These are phyloP conservation scores for Asterophora lycoperdoides DNA, from an alignment of 768 basidiomycete genomes.

Conservation along the genomic window DNA sequence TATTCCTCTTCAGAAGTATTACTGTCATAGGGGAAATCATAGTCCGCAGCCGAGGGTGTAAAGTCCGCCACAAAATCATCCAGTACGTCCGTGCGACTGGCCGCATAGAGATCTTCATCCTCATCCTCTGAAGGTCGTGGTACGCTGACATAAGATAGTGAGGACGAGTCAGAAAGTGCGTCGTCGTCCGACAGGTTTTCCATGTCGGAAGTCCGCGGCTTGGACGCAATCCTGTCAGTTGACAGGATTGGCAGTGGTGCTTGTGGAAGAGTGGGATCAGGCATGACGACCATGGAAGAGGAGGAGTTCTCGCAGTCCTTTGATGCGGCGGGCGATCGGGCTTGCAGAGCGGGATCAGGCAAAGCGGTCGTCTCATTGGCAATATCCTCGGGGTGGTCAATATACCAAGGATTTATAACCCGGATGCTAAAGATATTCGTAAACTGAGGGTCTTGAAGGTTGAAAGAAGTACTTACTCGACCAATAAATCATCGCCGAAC, in stretches of 20 bases:
- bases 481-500: conserved; percentile 77
- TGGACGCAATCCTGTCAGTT: conserved; percentile 1
- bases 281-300: conserved; percentile 70
- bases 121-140: conserved; percentile 50
- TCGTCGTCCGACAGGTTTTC: conserved; percentile 29
- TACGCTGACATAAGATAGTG: conserved; percentile 57
- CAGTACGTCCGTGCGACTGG: conserved; percentile 42
- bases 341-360: too few species aligned
- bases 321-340: too few species aligned
- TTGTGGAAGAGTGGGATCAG: conserved; percentile 30
- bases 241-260: conserved; percentile 7
- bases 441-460: conserved; percentile 1
- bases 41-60: conserved; percentile 43
- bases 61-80: conserved; percentile 22
- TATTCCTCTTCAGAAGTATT: conserved; percentile 51
- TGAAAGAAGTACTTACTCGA: conserved; percentile 51
- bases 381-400: too few species aligned
- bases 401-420: conserved; percentile 48
- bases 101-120: conserved; percentile 55
- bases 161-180: conserved; percentile 39
- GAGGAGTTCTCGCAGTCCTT: conserved; percentile 46
- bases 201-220: conserved; percentile 23
- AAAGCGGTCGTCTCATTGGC: too few species aligned
- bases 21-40: conserved; percentile 71
- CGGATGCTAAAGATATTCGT: conserved; percentile 45